Evolutionary conservation across 2,329 filamentous ascomycete genomes (phyloP).

Genomic region (Pyrenochaeta sp.): DNA sequence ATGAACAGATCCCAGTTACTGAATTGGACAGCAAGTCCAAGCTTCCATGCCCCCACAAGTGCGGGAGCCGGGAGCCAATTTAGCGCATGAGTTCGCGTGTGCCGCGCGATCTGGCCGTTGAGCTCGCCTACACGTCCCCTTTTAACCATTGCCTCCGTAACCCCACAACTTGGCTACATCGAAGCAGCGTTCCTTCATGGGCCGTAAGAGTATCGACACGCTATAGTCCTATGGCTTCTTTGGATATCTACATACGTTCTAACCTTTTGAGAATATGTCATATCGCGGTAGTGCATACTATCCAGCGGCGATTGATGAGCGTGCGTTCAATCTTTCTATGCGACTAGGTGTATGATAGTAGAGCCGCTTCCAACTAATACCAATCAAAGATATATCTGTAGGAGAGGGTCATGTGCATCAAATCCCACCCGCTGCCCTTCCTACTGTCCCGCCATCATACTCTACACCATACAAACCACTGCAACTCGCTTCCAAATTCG

Average conservation of each 20-base stretch:
- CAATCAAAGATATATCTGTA: neutral
- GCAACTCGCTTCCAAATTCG: neutral
- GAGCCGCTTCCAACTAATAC: neutral
- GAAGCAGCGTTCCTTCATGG: neutral
- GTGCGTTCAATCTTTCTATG: neutral
- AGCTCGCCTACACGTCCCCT: conserved; percentile 6
- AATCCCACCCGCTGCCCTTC: neutral
- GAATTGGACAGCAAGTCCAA: too few species aligned
- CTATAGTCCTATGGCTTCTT: neutral
- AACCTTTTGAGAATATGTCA: neutral
- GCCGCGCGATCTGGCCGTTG: conserved; percentile 6
- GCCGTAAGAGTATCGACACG: neutral
- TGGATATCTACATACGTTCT: neutral
- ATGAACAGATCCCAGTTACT: neutral
- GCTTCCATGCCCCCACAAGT: neutral
- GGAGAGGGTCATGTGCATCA: neutral
- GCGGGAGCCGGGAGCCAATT: conserved; percentile 7
- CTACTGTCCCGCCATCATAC: neutral
- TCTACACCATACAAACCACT: conserved; percentile 1
- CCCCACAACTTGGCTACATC: neutral
- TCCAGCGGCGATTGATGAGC: neutral
- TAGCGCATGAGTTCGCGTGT: conserved; percentile 18
- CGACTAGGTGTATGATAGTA: neutral
- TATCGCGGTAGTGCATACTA: neutral
- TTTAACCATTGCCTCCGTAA: neutral